Conservation (phyloP, 2,329 filamentous ascomycete species). For the Colletotrichum sp. region DNA sequence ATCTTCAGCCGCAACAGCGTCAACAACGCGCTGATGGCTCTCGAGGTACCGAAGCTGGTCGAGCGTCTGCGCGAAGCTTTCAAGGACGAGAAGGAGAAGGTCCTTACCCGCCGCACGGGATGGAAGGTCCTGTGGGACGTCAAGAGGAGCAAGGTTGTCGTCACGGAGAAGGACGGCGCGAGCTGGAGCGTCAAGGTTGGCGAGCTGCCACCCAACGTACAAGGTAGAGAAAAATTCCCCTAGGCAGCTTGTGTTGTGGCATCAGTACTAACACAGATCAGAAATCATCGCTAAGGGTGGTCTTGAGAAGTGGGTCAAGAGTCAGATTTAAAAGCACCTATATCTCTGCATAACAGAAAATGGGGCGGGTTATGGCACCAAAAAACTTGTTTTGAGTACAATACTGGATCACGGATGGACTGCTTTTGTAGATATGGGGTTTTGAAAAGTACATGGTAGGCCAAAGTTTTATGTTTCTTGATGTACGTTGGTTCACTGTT, state of each 20-base stretch:
- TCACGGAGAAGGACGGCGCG: constrained; percentile 71
- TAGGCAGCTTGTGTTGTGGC: too few species aligned
- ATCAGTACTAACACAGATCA: not conserved
- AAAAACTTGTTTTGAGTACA: not conserved
- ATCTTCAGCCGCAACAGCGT: constrained; percentile 82
- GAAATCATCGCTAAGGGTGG: constrained; percentile 82
- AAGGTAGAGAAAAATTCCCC: constrained; percentile 37
- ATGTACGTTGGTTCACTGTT: too few species aligned
- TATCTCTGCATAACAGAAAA: too few species aligned
- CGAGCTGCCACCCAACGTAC: constrained; percentile 83
- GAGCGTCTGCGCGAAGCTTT: constrained; percentile 69
- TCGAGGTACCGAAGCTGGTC: constrained; percentile 73
- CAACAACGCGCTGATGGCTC: constrained; percentile 77
- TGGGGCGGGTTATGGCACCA: not conserved
- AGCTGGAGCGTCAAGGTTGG: constrained; percentile 83
- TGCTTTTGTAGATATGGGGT: not conserved
- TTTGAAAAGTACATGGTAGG: not conserved
- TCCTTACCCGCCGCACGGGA: constrained; percentile 74
- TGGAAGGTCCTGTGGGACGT: constrained; percentile 89
- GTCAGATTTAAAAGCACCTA: constrained; percentile 54
- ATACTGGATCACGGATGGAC: not conserved
- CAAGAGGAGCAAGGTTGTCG: constrained; percentile 68
- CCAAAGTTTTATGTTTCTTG: not conserved
- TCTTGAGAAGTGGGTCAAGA: constrained; percentile 83
- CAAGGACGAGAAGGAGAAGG: constrained; percentile 49